phyloP scores from a whole-genome alignment of 2,329 filamentous ascomycete species.

The Eutypa lata region DNA sequence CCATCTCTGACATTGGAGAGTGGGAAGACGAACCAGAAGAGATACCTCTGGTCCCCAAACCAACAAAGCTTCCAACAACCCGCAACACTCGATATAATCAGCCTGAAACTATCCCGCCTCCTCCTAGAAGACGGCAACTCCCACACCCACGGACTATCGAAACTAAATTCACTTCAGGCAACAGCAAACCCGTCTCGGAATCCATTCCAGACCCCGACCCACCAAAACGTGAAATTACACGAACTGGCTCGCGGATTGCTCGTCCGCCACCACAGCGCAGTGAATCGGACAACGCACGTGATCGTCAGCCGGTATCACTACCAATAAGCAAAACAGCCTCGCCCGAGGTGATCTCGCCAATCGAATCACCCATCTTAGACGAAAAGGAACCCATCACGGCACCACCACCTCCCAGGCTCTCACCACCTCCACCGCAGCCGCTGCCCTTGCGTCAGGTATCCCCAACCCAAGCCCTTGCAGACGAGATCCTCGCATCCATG shows the following conservation, averaged over 20 bases:
- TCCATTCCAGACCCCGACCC: not conserved
- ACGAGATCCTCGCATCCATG: slow-evolving; percentile 55
- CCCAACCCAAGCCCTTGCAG: slow-evolving; percentile 49
- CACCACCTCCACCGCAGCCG: slow-evolving; percentile 1
- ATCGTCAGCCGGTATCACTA: not conserved
- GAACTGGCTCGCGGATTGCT: not conserved
- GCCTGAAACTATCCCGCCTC: not conserved
- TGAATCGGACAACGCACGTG: not conserved
- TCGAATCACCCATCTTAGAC: not conserved
- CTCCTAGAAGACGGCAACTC: not conserved
- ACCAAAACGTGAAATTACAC: not conserved
- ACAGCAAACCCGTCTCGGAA: not conserved
- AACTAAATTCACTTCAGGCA: not conserved
- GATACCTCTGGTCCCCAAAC: slow-evolving; percentile 8
- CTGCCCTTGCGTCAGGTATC: slow-evolving; percentile 27
- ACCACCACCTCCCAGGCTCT: slow-evolving; percentile 3
- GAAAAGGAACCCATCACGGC: not conserved
- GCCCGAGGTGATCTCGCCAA: not conserved
- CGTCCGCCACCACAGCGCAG: not conserved
- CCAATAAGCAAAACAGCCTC: not conserved
- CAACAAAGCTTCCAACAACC: slow-evolving; percentile 2
- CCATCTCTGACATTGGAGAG: slow-evolving; percentile 50
- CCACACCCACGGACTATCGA: not conserved
- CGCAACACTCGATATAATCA: not conserved
- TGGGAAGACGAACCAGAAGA: slow-evolving; percentile 44